Base-by-base conservation (phyloP, 805 yeast genomes). In the Metschnikowia anglica region DNA sequence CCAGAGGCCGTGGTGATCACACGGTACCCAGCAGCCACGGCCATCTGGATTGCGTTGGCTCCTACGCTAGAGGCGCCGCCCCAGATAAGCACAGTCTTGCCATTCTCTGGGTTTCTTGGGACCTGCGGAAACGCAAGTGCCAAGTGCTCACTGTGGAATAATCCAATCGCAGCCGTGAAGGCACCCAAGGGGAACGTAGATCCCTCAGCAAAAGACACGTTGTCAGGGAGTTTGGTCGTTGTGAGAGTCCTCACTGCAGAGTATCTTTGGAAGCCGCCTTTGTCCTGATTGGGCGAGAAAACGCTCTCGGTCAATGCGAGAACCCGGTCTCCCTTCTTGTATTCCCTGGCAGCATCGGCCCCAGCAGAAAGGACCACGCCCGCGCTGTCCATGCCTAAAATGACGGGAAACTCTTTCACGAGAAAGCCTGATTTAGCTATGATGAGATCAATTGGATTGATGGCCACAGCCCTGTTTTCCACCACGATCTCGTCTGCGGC, bases 31-130 rank as follows among this genome's bases (percentile, higher is more conserved):
- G 43, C 41, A 34, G 44, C 47, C 9, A 33, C 37, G n/a, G 49
- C 49, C 36, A 46, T 10, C 26, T 46, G 49, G n/a, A 46, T 43
- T 6, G 49, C 49, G 18, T 35, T 38, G 19, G 41, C 28, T 11
- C 49, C 49, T 11, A 43, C 47, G 25, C 44, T 39, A 7, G 49
- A 42, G n/a, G 49, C 43, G 9, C 49, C 49, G 10, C 49, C 49
- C 49, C 49, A 46, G n/a, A 46, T 29, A 25, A 46, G 32, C 4
- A 46, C 34, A 18, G 43, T 36, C 21, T 46, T 43, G 10, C 40
- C 40, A 16, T 37, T 40, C 17, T 23, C 13, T 6, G 26, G n/a
- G 4, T 16, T 13, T 16, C 17, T 23, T 1, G 42, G 42, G 12
- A 33, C 39, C 25, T 29, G 32, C 6, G 42, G 44, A 16, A 37